phyloP scores from a whole-genome alignment of 164 flowering plant genomes.

The Cinnamomum chago region DNA sequence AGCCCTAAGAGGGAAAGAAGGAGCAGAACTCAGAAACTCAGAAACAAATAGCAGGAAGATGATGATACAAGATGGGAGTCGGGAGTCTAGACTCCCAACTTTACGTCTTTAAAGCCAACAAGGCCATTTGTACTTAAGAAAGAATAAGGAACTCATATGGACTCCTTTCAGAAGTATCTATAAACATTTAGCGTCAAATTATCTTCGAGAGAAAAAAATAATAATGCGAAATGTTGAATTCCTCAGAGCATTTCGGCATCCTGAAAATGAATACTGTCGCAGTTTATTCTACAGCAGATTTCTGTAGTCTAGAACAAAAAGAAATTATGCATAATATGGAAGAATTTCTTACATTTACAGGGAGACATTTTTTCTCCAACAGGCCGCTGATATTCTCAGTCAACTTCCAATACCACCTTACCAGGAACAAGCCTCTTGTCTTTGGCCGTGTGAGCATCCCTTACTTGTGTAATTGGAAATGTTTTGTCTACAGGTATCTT shows the following conservation, averaged over 20 bases:
- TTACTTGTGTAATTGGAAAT: conserved; percentile 70
- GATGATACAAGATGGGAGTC: no score
- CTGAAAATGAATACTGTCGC: neutral
- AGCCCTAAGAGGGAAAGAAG: no score
- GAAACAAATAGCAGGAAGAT: no score
- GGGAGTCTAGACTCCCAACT: no score
- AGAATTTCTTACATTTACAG: neutral
- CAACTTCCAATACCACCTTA: conserved; percentile 88
- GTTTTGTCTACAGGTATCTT: conserved; percentile 83
- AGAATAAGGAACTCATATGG: no score
- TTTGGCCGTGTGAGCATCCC: conserved; percentile 85
- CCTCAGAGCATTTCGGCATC: neutral
- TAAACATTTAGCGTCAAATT: neutral
- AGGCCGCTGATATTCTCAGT: conserved; percentile 26
- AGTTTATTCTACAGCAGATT: neutral
- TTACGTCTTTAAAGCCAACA: no score
- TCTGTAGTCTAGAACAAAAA: neutral
- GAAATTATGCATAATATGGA: neutral
- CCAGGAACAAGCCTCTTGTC: conserved; percentile 63
- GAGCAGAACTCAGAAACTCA: no score
- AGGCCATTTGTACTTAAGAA: no score
- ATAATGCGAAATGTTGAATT: neutral
- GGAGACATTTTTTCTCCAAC: neutral
- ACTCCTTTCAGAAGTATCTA: neutral
- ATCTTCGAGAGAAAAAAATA: no score